A percentile compares a stretch with the other conserved stretches of the same genome.
Conservation (phyloP, 1,284 basidiomycete genomes). For the Gomphus bonarii region DNA sequence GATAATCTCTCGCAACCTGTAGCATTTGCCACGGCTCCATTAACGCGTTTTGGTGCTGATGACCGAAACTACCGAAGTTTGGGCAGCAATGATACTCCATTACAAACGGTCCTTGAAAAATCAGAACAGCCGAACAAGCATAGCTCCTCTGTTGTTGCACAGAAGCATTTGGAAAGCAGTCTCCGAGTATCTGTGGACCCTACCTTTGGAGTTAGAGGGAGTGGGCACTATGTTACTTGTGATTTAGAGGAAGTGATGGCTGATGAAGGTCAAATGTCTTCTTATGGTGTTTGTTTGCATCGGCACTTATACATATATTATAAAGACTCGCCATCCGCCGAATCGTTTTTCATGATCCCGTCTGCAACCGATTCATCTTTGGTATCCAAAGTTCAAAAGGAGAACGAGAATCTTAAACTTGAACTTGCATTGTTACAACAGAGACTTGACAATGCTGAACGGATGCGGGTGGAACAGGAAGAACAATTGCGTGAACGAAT, state of each 20-base stretch:
- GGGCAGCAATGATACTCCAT: neutral
- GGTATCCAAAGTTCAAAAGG: slow-evolving; percentile 42
- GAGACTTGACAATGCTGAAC: slow-evolving; percentile 48
- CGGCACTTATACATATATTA: neutral
- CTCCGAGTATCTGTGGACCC: neutral
- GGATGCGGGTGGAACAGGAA: slow-evolving; percentile 64
- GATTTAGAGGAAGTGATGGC: slow-evolving; percentile 35
- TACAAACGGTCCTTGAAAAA: neutral
- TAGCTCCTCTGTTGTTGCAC: neutral
- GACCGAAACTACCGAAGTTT: neutral
- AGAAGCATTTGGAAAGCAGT: neutral
- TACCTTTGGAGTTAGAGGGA: neutral
- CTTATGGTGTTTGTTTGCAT: neutral
- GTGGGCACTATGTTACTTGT: slow-evolving; percentile 21
- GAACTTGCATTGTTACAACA: slow-evolving; percentile 48
- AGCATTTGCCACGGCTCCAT: slow-evolving; percentile 72
- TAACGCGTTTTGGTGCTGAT: slow-evolving; percentile 33
- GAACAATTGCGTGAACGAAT: slow-evolving; percentile 68
- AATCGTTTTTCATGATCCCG: slow-evolving; percentile 67
- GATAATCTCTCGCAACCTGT: slow-evolving; percentile 75
- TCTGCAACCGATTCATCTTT: slow-evolving; percentile 39
- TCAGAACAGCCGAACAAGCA: neutral
- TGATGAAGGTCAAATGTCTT: slow-evolving; percentile 28
- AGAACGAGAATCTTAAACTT: slow-evolving; percentile 50
- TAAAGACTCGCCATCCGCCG: slow-evolving; percentile 55